phyloP scores from a whole-genome alignment of 139 green algal genomes.

The Haematococcus lacustris region DNA sequence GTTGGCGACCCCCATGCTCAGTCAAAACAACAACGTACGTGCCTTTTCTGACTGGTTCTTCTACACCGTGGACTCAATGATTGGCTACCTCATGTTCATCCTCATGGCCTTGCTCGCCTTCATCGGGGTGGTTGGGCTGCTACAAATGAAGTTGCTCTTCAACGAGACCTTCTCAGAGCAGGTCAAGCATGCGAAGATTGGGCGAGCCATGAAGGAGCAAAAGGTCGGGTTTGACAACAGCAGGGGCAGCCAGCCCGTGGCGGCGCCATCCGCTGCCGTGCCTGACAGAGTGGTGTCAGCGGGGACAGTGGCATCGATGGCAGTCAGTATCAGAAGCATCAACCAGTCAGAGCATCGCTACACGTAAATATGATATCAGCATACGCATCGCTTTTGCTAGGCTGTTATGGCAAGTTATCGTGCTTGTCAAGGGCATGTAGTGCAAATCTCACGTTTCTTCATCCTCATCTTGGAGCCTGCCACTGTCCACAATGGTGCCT shows the following conservation, averaged over 20 bases:
- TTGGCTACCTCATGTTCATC: slow-evolving; percentile 40
- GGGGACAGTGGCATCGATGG: background rate
- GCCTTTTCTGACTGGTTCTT: slow-evolving; percentile 28
- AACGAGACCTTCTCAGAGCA: slow-evolving; percentile 43
- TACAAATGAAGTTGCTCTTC: slow-evolving; percentile 46
- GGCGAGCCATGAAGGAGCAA: slow-evolving; percentile 24
- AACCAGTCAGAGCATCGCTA: slow-evolving; percentile 16
- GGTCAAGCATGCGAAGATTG: slow-evolving; percentile 29
- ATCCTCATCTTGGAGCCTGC: too few relatives aligned
- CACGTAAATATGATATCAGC: slow-evolving; percentile 15
- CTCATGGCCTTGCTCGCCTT: slow-evolving; percentile 35
- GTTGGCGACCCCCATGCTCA: slow-evolving; percentile 17
- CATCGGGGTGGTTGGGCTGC: slow-evolving; percentile 22
- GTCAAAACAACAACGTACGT: slow-evolving; percentile 34
- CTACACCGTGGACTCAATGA: slow-evolving; percentile 19
- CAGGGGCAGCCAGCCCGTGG: background rate
- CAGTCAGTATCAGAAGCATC: background rate
- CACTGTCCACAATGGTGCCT: too few relatives aligned
- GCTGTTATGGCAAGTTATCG: too few relatives aligned
- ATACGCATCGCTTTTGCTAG: too few relatives aligned
- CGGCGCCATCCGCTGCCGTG: background rate
- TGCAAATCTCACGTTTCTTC: too few relatives aligned
- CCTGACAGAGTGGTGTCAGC: slow-evolving; percentile 11
- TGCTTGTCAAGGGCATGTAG: too few relatives aligned
- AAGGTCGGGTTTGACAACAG: background rate